phyloP scores from a whole-genome alignment of 2,329 filamentous ascomycete genomes.

The Pseudofabraea citricarpa region DNA sequence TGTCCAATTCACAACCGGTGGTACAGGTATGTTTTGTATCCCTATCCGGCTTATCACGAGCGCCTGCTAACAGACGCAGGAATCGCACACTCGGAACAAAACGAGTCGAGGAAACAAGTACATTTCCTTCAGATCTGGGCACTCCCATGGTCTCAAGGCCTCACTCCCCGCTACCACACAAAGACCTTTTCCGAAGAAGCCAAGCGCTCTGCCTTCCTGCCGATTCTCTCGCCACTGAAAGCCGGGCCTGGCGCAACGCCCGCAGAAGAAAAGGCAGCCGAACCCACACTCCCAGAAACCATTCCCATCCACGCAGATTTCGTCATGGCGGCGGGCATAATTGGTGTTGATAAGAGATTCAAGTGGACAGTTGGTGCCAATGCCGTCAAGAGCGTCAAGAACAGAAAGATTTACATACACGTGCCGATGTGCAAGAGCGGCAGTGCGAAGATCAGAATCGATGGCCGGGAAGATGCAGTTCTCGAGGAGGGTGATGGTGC shows the following conservation, averaged over 20 bases:
- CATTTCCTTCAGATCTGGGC: constrained; percentile 92
- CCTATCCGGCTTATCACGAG: not conserved
- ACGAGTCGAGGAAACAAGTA: constrained; percentile 66
- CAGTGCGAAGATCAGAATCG: constrained; percentile 66
- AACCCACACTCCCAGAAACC: constrained; percentile 56
- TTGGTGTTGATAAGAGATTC: constrained; percentile 61
- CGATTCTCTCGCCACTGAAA: constrained; percentile 71
- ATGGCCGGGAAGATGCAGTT: constrained; percentile 59
- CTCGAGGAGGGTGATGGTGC: constrained; percentile 77
- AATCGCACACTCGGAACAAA: constrained; percentile 78
- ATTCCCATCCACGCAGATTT: constrained; percentile 85
- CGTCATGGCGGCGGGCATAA: constrained; percentile 74
- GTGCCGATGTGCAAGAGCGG: constrained; percentile 74
- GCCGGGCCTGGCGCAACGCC: constrained; percentile 57
- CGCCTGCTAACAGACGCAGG: constrained; percentile 31
- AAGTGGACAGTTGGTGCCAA: constrained; percentile 65
- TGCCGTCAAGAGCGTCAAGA: constrained; percentile 46
- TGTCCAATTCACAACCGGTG: constrained; percentile 88
- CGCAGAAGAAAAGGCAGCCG: constrained; percentile 59
- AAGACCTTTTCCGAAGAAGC: constrained; percentile 65
- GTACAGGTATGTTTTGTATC: constrained; percentile 49
- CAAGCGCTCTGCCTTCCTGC: constrained; percentile 66
- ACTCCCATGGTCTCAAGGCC: constrained; percentile 67
- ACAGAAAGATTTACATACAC: constrained; percentile 74
- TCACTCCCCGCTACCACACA: constrained; percentile 74